Evolutionary conservation across 805 yeast species (phyloP), one percentile per base, ranked within the genome.

Genomic region (Cyberlindnera veronae): DNA sequence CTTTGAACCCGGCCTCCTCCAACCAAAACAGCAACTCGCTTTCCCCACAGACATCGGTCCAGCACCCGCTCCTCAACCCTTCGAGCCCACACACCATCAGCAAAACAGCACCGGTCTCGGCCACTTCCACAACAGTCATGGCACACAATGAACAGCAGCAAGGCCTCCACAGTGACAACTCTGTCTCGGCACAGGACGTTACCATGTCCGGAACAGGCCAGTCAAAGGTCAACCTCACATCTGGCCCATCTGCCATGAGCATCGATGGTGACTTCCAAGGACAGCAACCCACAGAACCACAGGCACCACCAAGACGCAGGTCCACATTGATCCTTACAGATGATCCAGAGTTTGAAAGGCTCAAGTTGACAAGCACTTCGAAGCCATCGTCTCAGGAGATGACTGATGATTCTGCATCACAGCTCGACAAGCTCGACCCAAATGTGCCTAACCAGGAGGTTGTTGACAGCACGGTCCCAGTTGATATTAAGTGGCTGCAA

Each of bases 401-500:
- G 18, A 45, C 39, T 32, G 50, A 43, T 8, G 44, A 40, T 19
- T 33, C 48, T 3, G 11, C 39, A 3, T 33, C 48, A 7, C 43
- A 44, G n/a, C 28, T 38, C 23, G 46, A 45, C 9, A 41, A 39
- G 33, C 16, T 32, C 13, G 44, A 34, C 22, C 34, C 45, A 6
- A 36, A 17, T 36, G 34, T 26, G 4, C 34, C 44, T 16, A 43
- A 39, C 17, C 30, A 32, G 11, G 32, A 24, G 14, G 17, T 27
- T 2, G 33, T 32, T 15, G 38, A 32, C 7, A 30, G 34, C 18
- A 46, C 55, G 6, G 49, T 50, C 2, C 79, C 80, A 3, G 72
- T 88, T 1, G 89, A 83, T 41, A 83, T 89, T 42, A 79, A 78
- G 49, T 91, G 99, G 99, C 81, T 79, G 14, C 96, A 91, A 62